Base-by-base conservation (phyloP, 23 red algal species). In the Agarophyton chilense region DNA sequence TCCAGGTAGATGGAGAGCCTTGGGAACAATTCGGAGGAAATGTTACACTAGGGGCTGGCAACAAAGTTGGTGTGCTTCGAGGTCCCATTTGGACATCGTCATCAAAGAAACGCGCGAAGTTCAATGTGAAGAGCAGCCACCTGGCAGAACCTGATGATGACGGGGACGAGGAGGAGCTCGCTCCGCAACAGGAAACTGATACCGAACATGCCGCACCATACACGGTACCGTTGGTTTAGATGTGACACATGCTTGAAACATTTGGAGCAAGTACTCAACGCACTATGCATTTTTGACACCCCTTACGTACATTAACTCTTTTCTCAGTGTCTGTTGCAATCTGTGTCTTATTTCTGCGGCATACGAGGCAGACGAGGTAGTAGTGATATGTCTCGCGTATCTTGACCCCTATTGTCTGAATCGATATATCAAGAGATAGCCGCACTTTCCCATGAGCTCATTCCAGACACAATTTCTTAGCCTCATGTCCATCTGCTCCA, bases 1-100 rank as follows among this genome's bases (percentile, higher is more conserved):
- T 79, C 33, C 92, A 98, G 74, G 92, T 87, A 9, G 96, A 98
- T 62, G 96, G 96, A 19, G 96, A 98, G 63, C 91, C 96, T 25
- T 95, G 96, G 92, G 92, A 73, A 43, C 92, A 94, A 57, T 35
- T 53, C 29, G 88, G 88, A 22, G 84, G 90, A 26, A 58, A 35
- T 10, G 82, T 87, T 24, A 80, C 73, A 26, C 60, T 94, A 13
- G 67, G 46, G 26, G 47, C 82, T 0, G 92, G 92, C 12, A 94
- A 85, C 51, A 79, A 45, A 19, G 79, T 93, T 29, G 88, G 88
- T 45, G 77, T 91, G 2, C 61, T 91, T 17, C 43, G 44, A 71
- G 87, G 88, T 26, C 88, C 88, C 4, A 47, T 55, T 11, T 91
- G 75, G 75, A 91, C n/a, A 29, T 3, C 34, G 5, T 72, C 52